Base-by-base conservation (phyloP, 192 early-diverging fungal species). In the Entrophospora sp. region DNA sequence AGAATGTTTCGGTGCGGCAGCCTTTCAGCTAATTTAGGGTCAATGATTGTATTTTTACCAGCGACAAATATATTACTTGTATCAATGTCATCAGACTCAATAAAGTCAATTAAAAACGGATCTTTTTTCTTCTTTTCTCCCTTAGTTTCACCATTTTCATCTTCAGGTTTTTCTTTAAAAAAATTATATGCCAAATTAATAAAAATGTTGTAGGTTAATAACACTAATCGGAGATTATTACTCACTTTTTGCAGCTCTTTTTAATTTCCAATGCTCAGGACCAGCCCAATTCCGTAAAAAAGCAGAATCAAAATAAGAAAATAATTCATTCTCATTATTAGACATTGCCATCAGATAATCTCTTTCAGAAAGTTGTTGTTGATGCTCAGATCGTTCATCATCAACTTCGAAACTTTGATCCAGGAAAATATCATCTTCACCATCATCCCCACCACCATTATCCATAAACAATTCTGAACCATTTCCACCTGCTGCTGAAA, bases 281-380 rank as follows among this genome's bases (percentile, higher is more conserved):
- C 95, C 95, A 7, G 94, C 95, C 95, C 95, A 98, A 52, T 85
- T 84, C 45, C 85, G 79, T 67, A 85, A 67, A 48, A 93, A 81
- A 12, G 83, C 85, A 27, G 85, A 73, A 75, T 96, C 94, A 81
- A 96, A 96, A 72, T 95, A 94, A 22, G 83, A 83, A 62, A 93
- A 89, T 61, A 90, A 77, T 56, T 85, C 88, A 42, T 86, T 79
- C 9, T 80, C 73, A 44, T 82, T 80, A 36, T 78, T 76, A 37
- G 72, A 58, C 57, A 73, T 61, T 4, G 75, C 40, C 49, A 49
- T 58, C 14, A 61, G 46, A 27, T 44, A 61, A 55, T 59, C 46
- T 43, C 48, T 73, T n/a, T 80, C 73, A 16, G 64, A 56, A 28
- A 73, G 68, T 31, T 52, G 71, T 44, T 64, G 61, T 4, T 66